Evolutionary conservation across 257 asterid genomes (phyloP), one percentile per base, ranked within the genome.

Genomic region (Avicennia marina): DNA sequence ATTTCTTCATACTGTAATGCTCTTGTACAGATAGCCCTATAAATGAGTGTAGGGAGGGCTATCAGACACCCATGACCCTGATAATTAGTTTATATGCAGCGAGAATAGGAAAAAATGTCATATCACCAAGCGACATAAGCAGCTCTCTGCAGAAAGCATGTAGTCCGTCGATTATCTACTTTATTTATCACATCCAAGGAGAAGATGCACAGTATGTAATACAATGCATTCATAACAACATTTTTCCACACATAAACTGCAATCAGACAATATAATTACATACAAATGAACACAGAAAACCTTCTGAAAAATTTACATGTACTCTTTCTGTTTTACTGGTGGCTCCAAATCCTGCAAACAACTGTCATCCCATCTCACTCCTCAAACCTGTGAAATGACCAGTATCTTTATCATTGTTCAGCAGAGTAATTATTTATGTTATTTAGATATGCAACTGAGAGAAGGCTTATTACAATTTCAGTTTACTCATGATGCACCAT

Each of bases 281-380:
- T 19, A 24, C 11, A 47, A 22, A 44, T 2, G 38, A 45, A 40
- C 16, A 27, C 49, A 9, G 27, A 54, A 53, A 61, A 40, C 68
- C 74, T 53, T 47, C 12, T 39, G 49, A 58, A 51, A 39, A 41
- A 56, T 43, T 22, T 44, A 64, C 66, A 64, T 2, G 59, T 57
- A 49, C 44, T 26, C 52, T 18, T 44, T 39, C 42, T 39, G 49
- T 12, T 58, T n/a, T 54, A 56, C 34, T 34, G 56, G 25, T 39
- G 19, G 52, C 1, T 36, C 22, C 15, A 41, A 36, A 53, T 19
- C 47, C 53, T 51, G 41, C 17, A 16, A 48, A 52, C 20, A 15
- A 56, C 20, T 32, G 63, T 60, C 61, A 60, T 50, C 58, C 46
- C 40, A 41, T 6, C n/a, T 58, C 54, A 11, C 20, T 44, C 56